phyloP scores from a whole-genome alignment of 2,329 filamentous ascomycete genomes.

The Curvularia sp. region DNA sequence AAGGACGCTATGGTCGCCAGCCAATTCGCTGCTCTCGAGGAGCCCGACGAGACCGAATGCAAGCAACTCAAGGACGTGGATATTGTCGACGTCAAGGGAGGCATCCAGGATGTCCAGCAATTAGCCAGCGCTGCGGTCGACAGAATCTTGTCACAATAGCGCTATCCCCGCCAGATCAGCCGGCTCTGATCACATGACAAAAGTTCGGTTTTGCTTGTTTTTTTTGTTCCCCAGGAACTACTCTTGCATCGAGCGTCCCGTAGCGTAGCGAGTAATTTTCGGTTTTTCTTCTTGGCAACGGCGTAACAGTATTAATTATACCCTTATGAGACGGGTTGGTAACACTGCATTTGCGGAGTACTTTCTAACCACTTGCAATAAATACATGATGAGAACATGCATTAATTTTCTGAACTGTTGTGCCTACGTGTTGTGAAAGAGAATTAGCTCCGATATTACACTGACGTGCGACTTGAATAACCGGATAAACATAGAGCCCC shows the following conservation, averaged over 20 bases:
- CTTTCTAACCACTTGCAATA: neutral
- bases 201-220: neutral
- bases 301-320: conserved; percentile 6
- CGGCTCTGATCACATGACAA: conserved; percentile 6
- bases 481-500: neutral
- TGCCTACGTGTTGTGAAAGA: neutral
- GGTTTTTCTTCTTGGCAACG: neutral
- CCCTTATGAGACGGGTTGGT: conserved; percentile 1
- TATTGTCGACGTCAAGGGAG: conserved; percentile 55
- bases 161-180: neutral
- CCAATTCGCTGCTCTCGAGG: conserved; percentile 88
- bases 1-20: conserved; percentile 93
- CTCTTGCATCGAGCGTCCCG: neutral
- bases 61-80: conserved; percentile 54
- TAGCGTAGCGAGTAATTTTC: neutral
- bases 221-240: neutral
- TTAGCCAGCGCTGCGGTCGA: conserved; percentile 52
- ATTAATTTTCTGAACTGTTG: neutral
- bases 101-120: conserved; percentile 49
- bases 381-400: neutral
- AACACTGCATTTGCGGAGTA: neutral
- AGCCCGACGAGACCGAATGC: conserved; percentile 72
- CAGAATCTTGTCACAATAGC: conserved; percentile 31
- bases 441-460: neutral
- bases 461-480: neutral